These are phyloP conservation scores for Cytospora chrysosperma DNA, from an alignment of 2,329 filamentous ascomycete genomes.

Conservation along the genomic window DNA sequence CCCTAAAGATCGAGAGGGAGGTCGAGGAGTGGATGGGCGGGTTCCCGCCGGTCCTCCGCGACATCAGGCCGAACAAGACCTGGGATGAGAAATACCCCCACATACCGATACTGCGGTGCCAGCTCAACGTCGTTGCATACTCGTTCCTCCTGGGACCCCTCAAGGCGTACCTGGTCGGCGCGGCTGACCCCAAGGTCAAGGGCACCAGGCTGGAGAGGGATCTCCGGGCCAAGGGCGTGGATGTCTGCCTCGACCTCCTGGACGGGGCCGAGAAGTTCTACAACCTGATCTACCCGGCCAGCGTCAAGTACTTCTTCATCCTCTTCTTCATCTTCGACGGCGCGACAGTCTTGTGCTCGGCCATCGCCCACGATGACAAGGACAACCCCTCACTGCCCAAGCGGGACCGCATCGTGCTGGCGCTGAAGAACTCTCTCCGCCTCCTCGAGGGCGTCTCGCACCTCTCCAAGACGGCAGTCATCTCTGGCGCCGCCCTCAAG, in stretches of 20 bases:
- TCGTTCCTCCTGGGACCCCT: conserved; percentile 28
- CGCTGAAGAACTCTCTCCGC: not conserved
- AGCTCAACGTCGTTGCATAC: conserved; percentile 32
- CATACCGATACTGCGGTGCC: conserved; percentile 31
- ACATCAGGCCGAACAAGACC: conserved; percentile 26
- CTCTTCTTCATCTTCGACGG: conserved; percentile 33
- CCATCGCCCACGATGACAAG: conserved; percentile 29
- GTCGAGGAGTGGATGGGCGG: conserved; percentile 23
- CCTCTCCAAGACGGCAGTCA: conserved; percentile 11
- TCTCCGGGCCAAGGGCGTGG: conserved; percentile 28
- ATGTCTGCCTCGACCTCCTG: conserved; percentile 27
- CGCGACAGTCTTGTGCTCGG: conserved; percentile 30
- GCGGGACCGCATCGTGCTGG: conserved; percentile 23
- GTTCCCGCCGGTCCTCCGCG: conserved; percentile 27
- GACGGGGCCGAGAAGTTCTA: conserved; percentile 24
- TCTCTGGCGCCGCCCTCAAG: conserved; percentile 3
- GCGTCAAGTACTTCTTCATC: conserved; percentile 31
- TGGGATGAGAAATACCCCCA: conserved; percentile 30
- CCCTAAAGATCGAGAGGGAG: conserved; percentile 22
- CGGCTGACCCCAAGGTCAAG: conserved; percentile 24
- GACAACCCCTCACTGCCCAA: conserved; percentile 27
- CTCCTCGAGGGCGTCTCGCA: conserved; percentile 4
- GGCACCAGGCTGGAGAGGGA: conserved; percentile 23
- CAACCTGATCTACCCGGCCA: conserved; percentile 25
- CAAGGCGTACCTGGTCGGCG: conserved; percentile 28